A percentile compares a stretch with the other conserved stretches of the same genome.
Conservation (phyloP, 805 yeast genomes). For the Helenozyma rhizophorensis region DNA sequence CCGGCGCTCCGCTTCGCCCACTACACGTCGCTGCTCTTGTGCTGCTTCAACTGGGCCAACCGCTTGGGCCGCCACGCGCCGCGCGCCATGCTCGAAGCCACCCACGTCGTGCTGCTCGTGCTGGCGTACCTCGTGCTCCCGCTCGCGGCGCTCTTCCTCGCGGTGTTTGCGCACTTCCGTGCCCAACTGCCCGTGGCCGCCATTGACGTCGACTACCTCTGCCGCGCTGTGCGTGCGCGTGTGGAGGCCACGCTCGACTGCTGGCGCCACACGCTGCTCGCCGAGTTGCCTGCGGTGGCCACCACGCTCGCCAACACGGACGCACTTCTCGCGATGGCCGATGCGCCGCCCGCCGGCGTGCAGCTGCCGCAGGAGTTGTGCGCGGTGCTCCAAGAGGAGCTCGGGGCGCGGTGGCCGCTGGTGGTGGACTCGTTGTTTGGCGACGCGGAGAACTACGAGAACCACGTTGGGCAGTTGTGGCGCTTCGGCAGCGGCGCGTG, state of each 20-base stretch:
- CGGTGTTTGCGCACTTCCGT: conserved; percentile 11
- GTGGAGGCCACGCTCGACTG: conserved; percentile 4
- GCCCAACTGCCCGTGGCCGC: conserved; percentile 1
- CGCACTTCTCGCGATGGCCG: conserved; percentile 8
- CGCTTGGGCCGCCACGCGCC: conserved; percentile 6
- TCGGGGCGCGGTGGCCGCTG: conserved; percentile 8
- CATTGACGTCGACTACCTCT: conserved; percentile 8
- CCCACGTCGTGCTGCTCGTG: conserved; percentile 4
- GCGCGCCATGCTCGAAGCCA: conserved; percentile 4
- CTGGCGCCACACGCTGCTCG: conserved; percentile 1
- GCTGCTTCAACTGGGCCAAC: conserved; percentile 12
- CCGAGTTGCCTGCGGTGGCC: conserved; percentile 7
- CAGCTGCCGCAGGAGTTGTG: conserved; percentile 6
- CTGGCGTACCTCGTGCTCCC: conserved; percentile 6
- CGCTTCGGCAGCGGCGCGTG: conserved; percentile 6
- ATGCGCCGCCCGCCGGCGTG: conserved; percentile 4
- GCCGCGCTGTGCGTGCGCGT: conserved; percentile 5
- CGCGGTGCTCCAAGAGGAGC: conserved; percentile 4
- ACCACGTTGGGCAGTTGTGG: conserved; percentile 11
- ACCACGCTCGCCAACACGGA: conserved; percentile 4
- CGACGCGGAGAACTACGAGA: conserved; percentile 2
- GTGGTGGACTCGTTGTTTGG: conserved; percentile 11
- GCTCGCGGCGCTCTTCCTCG: conserved; percentile 11
- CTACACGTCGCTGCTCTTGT: conserved; percentile 10
- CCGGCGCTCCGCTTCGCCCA: conserved; percentile 15